Conservation (phyloP, 75 land plant species). For the Azolla pinnata region DNA sequence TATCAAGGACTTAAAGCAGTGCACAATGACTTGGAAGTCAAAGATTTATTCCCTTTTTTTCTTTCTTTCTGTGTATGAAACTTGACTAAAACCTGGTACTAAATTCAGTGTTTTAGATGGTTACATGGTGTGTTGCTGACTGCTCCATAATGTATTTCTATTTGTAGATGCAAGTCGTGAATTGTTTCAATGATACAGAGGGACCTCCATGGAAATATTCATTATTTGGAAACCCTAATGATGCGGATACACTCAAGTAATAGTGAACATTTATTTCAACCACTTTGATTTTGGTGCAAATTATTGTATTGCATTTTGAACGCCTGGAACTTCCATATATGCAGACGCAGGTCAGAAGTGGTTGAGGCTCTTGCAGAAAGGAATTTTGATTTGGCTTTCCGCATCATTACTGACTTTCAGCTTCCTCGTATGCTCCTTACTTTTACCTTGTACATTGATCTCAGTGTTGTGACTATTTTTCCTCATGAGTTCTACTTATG, state of each 20-base stretch:
- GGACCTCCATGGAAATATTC: constrained; percentile 94
- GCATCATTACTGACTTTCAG: constrained; percentile 66
- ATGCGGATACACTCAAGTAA: constrained; percentile 87
- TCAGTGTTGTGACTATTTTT: constrained; percentile 2
- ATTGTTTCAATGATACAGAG: constrained; percentile 66
- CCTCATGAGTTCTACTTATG: not conserved
- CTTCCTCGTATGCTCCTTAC: constrained; percentile 64
- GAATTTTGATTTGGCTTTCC: constrained; percentile 89
- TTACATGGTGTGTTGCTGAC: too few species aligned
- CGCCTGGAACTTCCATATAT: too few species aligned
- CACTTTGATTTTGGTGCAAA: too few species aligned
- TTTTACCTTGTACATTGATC: not conserved
- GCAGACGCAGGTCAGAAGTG: constrained; percentile 83
- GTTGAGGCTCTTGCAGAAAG: constrained; percentile 89
- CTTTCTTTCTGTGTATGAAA: too few species aligned
- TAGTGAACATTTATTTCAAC: too few species aligned
- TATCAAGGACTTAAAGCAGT: too few species aligned
- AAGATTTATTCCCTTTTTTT: too few species aligned
- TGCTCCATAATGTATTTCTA: not conserved
- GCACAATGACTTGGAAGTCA: too few species aligned
- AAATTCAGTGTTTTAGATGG: too few species aligned
- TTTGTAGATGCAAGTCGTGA: constrained; percentile 78
- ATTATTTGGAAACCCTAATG: constrained; percentile 98
- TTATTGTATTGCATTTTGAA: too few species aligned
- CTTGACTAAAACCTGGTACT: too few species aligned